Evolutionary conservation across 116 monocot genomes (phyloP), one percentile per base, ranked within the genome.

Genomic region (Phalaenopsis hybrid): DNA sequence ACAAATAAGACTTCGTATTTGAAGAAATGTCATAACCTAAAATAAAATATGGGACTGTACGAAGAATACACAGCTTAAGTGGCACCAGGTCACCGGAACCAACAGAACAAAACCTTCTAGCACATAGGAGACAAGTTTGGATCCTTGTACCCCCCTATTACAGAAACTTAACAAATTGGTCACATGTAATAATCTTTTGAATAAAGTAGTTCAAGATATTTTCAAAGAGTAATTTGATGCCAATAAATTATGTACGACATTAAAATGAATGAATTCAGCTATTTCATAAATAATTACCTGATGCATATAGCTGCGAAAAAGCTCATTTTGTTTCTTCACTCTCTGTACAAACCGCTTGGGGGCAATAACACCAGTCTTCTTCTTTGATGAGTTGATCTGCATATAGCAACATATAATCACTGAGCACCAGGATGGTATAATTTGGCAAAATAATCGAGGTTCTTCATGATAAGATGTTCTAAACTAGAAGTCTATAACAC

Each of bases 281-380:
- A 45, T 16, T 45, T 75, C 5, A 45, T 16, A 46, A 45, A 73
- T 21, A 57, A 78, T 44, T 81, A 85, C 85, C 85, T 85, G 85
- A 80, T 85, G 85, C 78, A 85, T 85, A 76, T 81, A 85, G 57
- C 85, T 72, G 41, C 81, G 81, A 25, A 85, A 85, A 49, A 58
- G 31, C 46, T 85, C 85, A 78, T 85, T 85, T 78, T 85, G 81
- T 49, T 85, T 85, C 81, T 81, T 85, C 20, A 85, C 77, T 78
- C 85, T 81, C 13, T 85, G 85, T 44, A 85, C 85, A 85, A 85
- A 85, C 20, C 85, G 55, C 51, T 81, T 85, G 18, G 85, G 85
- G 81, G 85, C 77, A 85, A 85, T 85, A 72, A 85, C 57, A 77
- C 85, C 85, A 78, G 85, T 85, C 81, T 85, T 85, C 77, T 81